Base-by-base conservation (phyloP, 352 stramenopile genomes). In the Phytophthora syringae region DNA sequence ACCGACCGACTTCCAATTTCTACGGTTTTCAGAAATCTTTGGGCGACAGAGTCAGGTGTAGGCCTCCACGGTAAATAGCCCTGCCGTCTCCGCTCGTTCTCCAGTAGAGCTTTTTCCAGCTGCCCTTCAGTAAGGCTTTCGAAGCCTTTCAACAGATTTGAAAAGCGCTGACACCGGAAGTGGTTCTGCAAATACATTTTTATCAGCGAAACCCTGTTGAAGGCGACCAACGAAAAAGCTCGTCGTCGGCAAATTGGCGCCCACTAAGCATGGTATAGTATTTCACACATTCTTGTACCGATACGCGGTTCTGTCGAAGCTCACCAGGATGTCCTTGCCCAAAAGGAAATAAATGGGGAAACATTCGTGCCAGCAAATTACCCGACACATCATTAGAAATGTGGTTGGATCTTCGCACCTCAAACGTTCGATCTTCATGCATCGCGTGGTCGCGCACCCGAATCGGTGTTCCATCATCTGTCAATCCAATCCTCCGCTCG, bases 191-290 rank as follows among this genome's bases (percentile, higher is more conserved):
- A 45, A n/a, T 39, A 51, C 52, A 53, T 62, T 10, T 54, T 53
- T 20, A 32, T 34, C 49, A 57, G 18, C 2, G 60, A 61, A 32
- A 68, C 27, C 3, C 34, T 22, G 25, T 62, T 52, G 27, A 68
- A 68, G 6, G 30, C 54, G 1, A 56, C 25, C 44, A 68, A 43
- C 24, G 32, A 27, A 42, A 68, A 68, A 61, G 34, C 44, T 62
- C 51, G 43, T 68, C 34, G 20, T 68, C 51, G 7, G 52, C 60
- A 47, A 68, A 68, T 16, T 34, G 43, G 1, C 60, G 60, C 7
- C n/a, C 11, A 21, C 60, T 68, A 2, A 62, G 45, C 36, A 53
- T 24, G 12, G 15, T 18, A 18, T 68, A 68, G 21, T 62, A 32
- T 13, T 55, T 50, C 20, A 62, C 28, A 22, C 60, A 68, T 42